These are phyloP conservation scores for Astrothelium macrocarpum DNA, from an alignment of 495 filamentous ascomycete species.

Conservation along the genomic window DNA sequence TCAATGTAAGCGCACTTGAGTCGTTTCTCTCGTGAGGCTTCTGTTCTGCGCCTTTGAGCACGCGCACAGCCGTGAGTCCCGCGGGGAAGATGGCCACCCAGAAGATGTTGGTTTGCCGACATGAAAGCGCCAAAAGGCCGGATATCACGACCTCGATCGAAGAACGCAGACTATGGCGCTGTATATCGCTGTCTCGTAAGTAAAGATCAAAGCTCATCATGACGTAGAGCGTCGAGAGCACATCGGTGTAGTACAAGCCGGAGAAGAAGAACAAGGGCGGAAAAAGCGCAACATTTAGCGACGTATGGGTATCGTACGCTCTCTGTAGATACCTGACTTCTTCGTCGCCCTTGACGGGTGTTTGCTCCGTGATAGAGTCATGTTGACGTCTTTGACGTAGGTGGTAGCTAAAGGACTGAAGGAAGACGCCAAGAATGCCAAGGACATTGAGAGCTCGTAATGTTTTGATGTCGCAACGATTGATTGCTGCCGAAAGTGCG, in stretches of 20 bases:
- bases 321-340: not conserved
- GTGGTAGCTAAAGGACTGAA: conserved; percentile 20
- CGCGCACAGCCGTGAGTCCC: conserved; percentile 54
- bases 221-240: conserved; percentile 49
- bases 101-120: conserved; percentile 88
- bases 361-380: not conserved
- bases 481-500: not conserved
- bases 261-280: conserved; percentile 94
- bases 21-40: not conserved
- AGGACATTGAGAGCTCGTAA: conserved; percentile 46
- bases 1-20: not conserved
- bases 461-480: conserved; percentile 35
- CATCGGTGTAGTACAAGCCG: conserved; percentile 87
- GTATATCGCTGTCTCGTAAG: not conserved
- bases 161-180: not conserved
- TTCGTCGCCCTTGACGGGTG: not conserved
- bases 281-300: conserved; percentile 75
- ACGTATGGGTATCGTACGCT: conserved; percentile 11
- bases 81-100: conserved; percentile 87
- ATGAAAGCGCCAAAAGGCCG: not conserved
- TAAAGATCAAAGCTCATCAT: conserved; percentile 36
- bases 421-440: conserved; percentile 33
- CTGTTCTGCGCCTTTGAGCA: conserved; percentile 7
- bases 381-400: conserved; percentile 3
- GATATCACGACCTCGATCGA: not conserved